Conservation (phyloP, 1,139 yeast species). For the Candida glucosophila region DNA sequence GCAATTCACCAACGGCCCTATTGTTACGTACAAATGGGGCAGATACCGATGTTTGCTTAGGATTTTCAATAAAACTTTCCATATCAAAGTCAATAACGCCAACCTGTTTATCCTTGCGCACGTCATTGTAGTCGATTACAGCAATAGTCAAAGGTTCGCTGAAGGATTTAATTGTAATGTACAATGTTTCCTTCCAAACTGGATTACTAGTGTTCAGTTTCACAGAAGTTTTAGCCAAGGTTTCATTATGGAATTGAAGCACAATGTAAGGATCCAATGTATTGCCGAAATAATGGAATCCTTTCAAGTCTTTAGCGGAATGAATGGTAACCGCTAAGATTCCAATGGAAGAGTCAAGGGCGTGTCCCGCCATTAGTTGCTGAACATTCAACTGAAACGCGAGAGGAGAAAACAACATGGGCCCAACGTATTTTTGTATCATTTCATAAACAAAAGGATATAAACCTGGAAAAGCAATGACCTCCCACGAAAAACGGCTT, state of each 20-base stretch:
- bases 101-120: constrained; percentile 69
- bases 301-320: constrained; percentile 60
- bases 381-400: constrained; percentile 89
- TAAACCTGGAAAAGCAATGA: constrained; percentile 79
- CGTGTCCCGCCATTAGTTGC: constrained; percentile 81
- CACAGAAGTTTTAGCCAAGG: constrained; percentile 58
- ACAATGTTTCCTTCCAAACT: constrained; percentile 73
- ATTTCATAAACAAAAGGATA: constrained; percentile 73
- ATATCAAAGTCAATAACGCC: constrained; percentile 75
- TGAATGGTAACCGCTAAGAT: constrained; percentile 64
- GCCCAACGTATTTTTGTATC: constrained; percentile 80
- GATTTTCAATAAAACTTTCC: constrained; percentile 51
- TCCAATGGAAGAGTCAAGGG: constrained; percentile 77
- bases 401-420: constrained; percentile 79
- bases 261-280: constrained; percentile 86
- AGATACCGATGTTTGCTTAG: constrained; percentile 42
- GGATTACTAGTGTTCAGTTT: constrained; percentile 63
- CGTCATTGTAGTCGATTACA: constrained; percentile 66
- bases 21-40: constrained; percentile 68
- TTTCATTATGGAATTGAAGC: constrained; percentile 51
- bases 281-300: constrained; percentile 61
- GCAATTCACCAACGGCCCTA: constrained; percentile 68
- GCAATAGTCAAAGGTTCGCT: constrained; percentile 73
- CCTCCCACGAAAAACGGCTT: constrained; percentile 76
- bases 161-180: constrained; percentile 62